Evolutionary conservation across 768 basidiomycete genomes (phyloP).

Genomic region (Collybia nuda): DNA sequence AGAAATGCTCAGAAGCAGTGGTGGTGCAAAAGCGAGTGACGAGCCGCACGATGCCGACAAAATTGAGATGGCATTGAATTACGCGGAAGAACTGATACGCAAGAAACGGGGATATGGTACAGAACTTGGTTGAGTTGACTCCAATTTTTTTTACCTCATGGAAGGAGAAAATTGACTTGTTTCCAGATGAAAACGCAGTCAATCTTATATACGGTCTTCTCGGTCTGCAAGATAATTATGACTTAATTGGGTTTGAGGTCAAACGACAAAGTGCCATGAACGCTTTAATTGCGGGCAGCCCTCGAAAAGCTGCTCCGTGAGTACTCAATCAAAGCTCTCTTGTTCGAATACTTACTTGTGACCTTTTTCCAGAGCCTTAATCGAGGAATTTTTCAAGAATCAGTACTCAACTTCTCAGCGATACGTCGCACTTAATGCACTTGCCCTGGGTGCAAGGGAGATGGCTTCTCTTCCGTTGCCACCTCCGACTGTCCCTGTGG

Average conservation of each 20-base stretch:
- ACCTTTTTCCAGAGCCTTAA: conserved; percentile 55
- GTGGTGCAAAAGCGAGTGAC: conserved; percentile 48
- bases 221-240: conserved; percentile 79
- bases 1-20: conserved; percentile 66
- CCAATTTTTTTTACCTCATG: not conserved
- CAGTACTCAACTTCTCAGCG: conserved; percentile 90
- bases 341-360: not conserved
- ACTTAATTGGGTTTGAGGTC: conserved; percentile 75
- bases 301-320: conserved; percentile 78
- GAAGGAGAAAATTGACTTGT: not conserved
- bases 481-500: conserved; percentile 21
- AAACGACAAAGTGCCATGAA: conserved; percentile 75
- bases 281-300: conserved; percentile 80
- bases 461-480: conserved; percentile 53
- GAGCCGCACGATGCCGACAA: conserved; percentile 70
- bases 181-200: conserved; percentile 84
- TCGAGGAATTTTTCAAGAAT: conserved; percentile 92
- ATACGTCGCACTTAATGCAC: conserved; percentile 79
- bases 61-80: conserved; percentile 76
- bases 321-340: conserved; percentile 26
- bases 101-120: conserved; percentile 83
- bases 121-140: conserved; percentile 70
- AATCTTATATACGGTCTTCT: conserved; percentile 75
- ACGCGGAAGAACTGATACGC: conserved; percentile 82
- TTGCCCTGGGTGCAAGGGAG: conserved; percentile 86